Evolutionary conservation across 768 basidiomycete genomes (phyloP).

Genomic region (Rhodotorula sphaerocarpa): DNA sequence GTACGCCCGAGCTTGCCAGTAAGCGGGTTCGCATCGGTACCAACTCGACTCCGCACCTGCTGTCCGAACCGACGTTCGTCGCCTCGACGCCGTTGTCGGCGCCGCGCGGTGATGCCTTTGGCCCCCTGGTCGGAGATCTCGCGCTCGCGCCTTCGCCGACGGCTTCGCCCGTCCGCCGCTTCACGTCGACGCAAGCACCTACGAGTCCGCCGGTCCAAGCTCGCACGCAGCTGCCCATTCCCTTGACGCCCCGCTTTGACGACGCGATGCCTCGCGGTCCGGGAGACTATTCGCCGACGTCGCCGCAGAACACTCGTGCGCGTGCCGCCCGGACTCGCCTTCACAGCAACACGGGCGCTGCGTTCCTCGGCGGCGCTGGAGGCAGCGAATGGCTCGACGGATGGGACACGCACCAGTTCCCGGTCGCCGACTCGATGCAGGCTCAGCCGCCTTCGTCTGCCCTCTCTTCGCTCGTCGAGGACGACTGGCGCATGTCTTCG

Average conservation of each 20-base stretch:
- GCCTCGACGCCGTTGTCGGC: conserved; percentile 9
- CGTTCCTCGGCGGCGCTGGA: conserved; percentile 5
- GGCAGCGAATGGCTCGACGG: conserved; percentile 7
- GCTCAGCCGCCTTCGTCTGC: neutral
- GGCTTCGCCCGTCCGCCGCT: conserved; percentile 19
- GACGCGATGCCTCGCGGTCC: conserved; percentile 3
- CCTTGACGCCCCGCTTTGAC: conserved; percentile 22
- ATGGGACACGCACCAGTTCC: neutral
- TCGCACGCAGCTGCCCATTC: conserved; percentile 5
- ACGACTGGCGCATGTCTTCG: neutral
- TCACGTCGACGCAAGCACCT: neutral
- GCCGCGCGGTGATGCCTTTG: conserved; percentile 15
- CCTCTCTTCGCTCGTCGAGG: neutral
- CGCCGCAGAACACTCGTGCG: conserved; percentile 21
- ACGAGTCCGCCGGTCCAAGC: conserved; percentile 4
- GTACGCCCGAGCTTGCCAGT: conserved; percentile 1
- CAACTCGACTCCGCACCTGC: conserved; percentile 9
- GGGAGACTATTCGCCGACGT: conserved; percentile 30
- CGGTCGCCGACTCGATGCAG: neutral
- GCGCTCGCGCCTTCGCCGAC: conserved; percentile 29
- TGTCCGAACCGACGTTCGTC: conserved; percentile 26
- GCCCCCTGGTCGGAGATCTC: conserved; percentile 9
- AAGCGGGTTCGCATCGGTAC: conserved; percentile 18
- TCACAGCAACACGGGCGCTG: conserved; percentile 14
- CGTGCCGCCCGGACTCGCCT: conserved; percentile 19